A percentile compares a stretch with the other conserved stretches of the same genome.
Conservation (phyloP, 495 filamentous ascomycete genomes). For the Margaritispora aquatica region DNA sequence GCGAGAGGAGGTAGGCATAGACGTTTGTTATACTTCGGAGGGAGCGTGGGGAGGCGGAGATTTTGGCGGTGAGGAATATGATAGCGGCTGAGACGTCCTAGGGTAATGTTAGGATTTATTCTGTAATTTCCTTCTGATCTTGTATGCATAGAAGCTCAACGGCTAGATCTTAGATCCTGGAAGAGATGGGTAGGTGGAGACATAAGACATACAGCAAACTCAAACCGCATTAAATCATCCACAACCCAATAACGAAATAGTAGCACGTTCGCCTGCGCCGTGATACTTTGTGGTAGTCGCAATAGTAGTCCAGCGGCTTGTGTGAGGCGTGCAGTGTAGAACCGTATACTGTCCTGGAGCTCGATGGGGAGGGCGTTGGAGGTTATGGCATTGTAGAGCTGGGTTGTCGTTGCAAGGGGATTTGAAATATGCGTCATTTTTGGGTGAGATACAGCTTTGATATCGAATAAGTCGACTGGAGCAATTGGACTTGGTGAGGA, state of each 20-base stretch:
- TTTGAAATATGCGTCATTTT: slow-evolving; percentile 63
- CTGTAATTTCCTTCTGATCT: too few species aligned
- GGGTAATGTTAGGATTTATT: too few species aligned
- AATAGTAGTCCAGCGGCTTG: slow-evolving; percentile 85
- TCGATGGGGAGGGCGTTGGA: slow-evolving; percentile 66
- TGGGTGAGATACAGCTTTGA: background rate
- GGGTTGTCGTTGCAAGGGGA: slow-evolving; percentile 74
- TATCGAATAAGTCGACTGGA: background rate
- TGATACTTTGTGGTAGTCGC: slow-evolving; percentile 79
- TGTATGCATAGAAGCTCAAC: too few species aligned
- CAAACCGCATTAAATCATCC: slow-evolving; percentile 30
- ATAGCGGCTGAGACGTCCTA: slow-evolving; percentile 72
- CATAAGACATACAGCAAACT: slow-evolving; percentile 44
- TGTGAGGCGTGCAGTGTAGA: slow-evolving; percentile 66
- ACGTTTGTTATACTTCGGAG: slow-evolving; percentile 78
- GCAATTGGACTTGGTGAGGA: background rate
- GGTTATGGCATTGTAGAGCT: slow-evolving; percentile 50
- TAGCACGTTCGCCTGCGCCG: slow-evolving; percentile 82
- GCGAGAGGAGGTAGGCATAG: slow-evolving; percentile 73
- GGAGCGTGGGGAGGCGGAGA: slow-evolving; percentile 67
- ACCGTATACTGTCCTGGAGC: slow-evolving; percentile 67
- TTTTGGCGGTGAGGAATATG: slow-evolving; percentile 78
- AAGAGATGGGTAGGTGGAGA: background rate
- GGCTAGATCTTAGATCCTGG: too few species aligned
- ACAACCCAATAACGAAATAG: slow-evolving; percentile 79